Evolutionary conservation across 768 basidiomycete genomes (phyloP), one percentile per base, ranked within the genome.

Genomic region (Kwoniella heveanensis): DNA sequence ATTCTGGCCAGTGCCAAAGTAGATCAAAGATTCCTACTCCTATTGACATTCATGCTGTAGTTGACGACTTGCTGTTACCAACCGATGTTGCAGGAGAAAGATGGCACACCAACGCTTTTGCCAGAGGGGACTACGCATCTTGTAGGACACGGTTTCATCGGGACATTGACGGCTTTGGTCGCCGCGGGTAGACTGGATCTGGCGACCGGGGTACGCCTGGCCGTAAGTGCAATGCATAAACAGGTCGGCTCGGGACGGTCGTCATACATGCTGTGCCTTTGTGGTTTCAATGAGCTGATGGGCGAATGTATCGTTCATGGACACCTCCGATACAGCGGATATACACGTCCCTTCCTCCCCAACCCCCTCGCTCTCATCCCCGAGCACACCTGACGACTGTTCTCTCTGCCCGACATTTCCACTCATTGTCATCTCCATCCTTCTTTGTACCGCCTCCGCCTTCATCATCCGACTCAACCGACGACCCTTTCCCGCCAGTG

Each of bases 121-220:
- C 77, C 77, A 22, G 46, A 57, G 15, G 72, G 70, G 8, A 74
- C 71, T 19, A 70, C 69, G 6, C 71, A 76, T 58, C 69, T 79
- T 19, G 73, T 71, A n/a, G 77, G 77, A 22, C 76, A 79, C 50
- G 77, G 77, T 13, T 79, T 79, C 62, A 70, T 79, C 52, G 77
- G 77, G 1, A 76, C 76, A 25, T 57, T 79, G 19, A 76, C 77
- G 3, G 70, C 73, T 0, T 59, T 79, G n/a, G 77, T 79, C 5
- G 77, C 73, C 13, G 64, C 70, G 13, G 74, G 73, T 9, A 64
- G 69, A 32, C 37, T 79, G 4, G 74, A 76, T 48, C 64, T 79
- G 17, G 60, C 69, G 21, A 73, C 74, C 19, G 76, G 72, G 2
- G 72, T 77, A 27, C 32, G 77, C 21, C 51, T 79, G 17, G 73